Base-by-base conservation (phyloP, 257 asterid genomes). In the Coffea canephora region DNA sequence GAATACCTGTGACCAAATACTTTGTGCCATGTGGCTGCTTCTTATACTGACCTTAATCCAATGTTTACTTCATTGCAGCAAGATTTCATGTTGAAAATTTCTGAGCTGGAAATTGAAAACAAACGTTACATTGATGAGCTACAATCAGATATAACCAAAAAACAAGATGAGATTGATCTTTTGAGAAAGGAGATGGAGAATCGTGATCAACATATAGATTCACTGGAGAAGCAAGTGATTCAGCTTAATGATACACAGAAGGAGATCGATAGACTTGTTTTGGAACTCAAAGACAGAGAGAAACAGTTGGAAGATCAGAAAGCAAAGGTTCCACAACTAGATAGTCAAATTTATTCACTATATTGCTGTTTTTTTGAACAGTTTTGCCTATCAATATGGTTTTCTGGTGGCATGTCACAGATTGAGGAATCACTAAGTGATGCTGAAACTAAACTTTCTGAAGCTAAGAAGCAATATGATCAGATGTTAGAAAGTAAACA, bases 401-500 rank as follows among this genome's bases (percentile, higher is more conserved):
- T 43, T 77, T 59, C 69, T 36, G 54, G 39, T 66, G 18, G 39
- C 69, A 80, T 78, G 54, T 75, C 88, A 76, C 89, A 96, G 99
- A 88, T 88, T 86, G 83, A 87, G 82, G 87, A 81, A 79, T 88
- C 91, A 57, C 83, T 94, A 83, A 87, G 87, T 79, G 93, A 89
- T 73, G 88, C 96, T 73, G 97, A 91, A 82, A 88, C 87, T 81
- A 91, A 90, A 83, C 98, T 94, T 80, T 82, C 86, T 77, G 96
- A 94, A 82, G 96, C 97, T 80, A 92, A 90, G 89, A 94, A 89
- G 91, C 90, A 91, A 79, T 83, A 88, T 79, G 91, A 96, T 80
- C 98, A 87, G 83, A 94, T 92, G 98, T 85, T 94, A 84, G 97
- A 96, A 85, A 91, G 88, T 88, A 94, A 92, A 84, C 97, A 96